Conservation (phyloP, 768 basidiomycete species). For the Exsudoporus frostii region DNA sequence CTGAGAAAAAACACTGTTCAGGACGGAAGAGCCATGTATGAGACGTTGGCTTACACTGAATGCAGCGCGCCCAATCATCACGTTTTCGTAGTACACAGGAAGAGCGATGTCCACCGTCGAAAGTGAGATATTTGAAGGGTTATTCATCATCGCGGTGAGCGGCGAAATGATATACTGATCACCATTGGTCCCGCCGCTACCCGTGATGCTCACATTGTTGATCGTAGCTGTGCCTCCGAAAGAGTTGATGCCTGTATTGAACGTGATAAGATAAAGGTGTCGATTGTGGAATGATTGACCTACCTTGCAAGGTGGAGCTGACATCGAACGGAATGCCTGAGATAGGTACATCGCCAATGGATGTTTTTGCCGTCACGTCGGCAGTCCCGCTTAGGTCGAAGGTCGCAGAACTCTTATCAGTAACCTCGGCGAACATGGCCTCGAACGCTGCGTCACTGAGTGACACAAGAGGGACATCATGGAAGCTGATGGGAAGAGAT, state of each 20-base stretch:
- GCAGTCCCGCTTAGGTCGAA: slow-evolving; percentile 55
- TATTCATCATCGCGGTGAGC: slow-evolving; percentile 54
- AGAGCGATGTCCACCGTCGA: slow-evolving; percentile 56
- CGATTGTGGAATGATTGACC: not conserved
- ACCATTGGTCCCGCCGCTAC: slow-evolving; percentile 64
- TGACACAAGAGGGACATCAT: slow-evolving; percentile 52
- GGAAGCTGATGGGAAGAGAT: slow-evolving; percentile 54
- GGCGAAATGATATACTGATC: slow-evolving; percentile 56
- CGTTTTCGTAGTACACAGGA: slow-evolving; percentile 53
- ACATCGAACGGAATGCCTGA: slow-evolving; percentile 62
- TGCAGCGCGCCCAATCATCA: slow-evolving; percentile 55
- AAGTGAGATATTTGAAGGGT: slow-evolving; percentile 68
- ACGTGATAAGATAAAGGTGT: not conserved
- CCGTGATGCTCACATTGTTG: slow-evolving; percentile 56
- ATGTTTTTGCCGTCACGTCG: slow-evolving; percentile 56
- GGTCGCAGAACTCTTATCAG: slow-evolving; percentile 41
- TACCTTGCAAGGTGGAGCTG: slow-evolving; percentile 52
- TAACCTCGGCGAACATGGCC: slow-evolving; percentile 56
- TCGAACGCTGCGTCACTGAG: slow-evolving; percentile 54
- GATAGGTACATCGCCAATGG: slow-evolving; percentile 66
- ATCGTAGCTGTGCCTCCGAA: slow-evolving; percentile 54
- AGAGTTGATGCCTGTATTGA: slow-evolving; percentile 48
- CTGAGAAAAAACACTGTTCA: slow-evolving; percentile 31
- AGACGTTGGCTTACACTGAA: slow-evolving; percentile 44
- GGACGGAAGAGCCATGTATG: not conserved